These are phyloP conservation scores for Lepidium africanum DNA, from an alignment of 345 rosid species.

Conservation along the genomic window DNA sequence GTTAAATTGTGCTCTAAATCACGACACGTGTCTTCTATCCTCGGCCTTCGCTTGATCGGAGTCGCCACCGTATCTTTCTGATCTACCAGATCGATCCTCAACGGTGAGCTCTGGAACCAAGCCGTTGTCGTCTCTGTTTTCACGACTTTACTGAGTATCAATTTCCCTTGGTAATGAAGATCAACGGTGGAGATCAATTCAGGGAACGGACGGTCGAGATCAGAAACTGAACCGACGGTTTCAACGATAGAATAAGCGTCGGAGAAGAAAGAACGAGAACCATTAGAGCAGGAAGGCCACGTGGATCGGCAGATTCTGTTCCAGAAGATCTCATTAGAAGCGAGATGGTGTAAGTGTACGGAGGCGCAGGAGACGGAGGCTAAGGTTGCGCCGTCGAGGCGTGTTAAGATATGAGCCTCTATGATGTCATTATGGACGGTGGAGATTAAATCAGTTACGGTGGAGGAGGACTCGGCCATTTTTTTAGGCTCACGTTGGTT, in stretches of 20 bases:
- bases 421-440: constrained; percentile 51
- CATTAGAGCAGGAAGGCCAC: constrained; percentile 71
- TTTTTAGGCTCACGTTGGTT: background rate
- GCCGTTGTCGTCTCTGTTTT: constrained; percentile 55
- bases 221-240: background rate
- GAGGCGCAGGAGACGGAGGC: constrained; percentile 56
- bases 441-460: constrained; percentile 21
- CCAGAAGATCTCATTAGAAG: constrained; percentile 48
- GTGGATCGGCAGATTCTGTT: constrained; percentile 41
- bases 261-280: constrained; percentile 69
- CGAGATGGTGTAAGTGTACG: constrained; percentile 40
- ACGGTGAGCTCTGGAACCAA: constrained; percentile 70
- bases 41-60: constrained; percentile 28
- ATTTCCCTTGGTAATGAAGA: constrained; percentile 33
- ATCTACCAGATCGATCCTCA: constrained; percentile 60
- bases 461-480: background rate
- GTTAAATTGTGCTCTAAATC: constrained; percentile 37
- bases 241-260: constrained; percentile 30
- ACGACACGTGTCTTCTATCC: constrained; percentile 30
- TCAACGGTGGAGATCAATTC: constrained; percentile 71
- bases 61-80: constrained; percentile 55
- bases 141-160: constrained; percentile 40
- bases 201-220: constrained; percentile 18
- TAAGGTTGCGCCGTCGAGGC: constrained; percentile 63
- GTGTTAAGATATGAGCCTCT: constrained; percentile 51